Conservation (phyloP, 169 alveolate species). For the Cyclospora cayetanensis region DNA sequence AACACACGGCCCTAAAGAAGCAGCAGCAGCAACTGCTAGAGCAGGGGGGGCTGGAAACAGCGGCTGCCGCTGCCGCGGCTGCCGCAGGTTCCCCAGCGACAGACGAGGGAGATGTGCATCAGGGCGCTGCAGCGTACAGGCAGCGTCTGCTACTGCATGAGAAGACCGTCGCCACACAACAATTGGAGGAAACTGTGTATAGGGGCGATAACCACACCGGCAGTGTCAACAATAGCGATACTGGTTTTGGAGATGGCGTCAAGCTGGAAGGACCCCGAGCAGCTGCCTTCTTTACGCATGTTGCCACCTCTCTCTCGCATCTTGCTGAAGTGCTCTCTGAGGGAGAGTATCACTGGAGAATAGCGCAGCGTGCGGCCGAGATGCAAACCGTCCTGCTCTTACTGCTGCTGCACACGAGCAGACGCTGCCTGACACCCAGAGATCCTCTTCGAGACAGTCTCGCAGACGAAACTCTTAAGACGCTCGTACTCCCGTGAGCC, state of each 20-base stretch:
- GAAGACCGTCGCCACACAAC: neutral
- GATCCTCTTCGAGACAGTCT: neutral
- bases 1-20: slow-evolving; percentile 32
- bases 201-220: neutral
- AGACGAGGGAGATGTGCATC: neutral
- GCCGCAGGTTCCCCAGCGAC: neutral
- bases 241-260: slow-evolving; percentile 33
- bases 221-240: slow-evolving; percentile 1
- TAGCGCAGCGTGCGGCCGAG: slow-evolving; percentile 6
- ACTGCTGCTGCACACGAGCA: slow-evolving; percentile 42
- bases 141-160: slow-evolving; percentile 42
- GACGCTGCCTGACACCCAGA: slow-evolving; percentile 1
- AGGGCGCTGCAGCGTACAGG: slow-evolving; percentile 7
- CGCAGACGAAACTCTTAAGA: neutral
- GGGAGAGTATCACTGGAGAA: slow-evolving; percentile 34
- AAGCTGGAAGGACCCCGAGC: slow-evolving; percentile 26
- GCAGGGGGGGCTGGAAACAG: slow-evolving; percentile 35
- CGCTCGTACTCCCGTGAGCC: slow-evolving; percentile 1
- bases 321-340: neutral
- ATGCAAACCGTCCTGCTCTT: slow-evolving; percentile 40
- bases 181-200: neutral
- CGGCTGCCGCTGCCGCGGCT: slow-evolving; percentile 39
- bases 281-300: slow-evolving; percentile 43
- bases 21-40: slow-evolving; percentile 4
- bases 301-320: slow-evolving; percentile 14